Conservation (phyloP, 1,284 basidiomycete species). For the Apiotrichum domesticum region DNA sequence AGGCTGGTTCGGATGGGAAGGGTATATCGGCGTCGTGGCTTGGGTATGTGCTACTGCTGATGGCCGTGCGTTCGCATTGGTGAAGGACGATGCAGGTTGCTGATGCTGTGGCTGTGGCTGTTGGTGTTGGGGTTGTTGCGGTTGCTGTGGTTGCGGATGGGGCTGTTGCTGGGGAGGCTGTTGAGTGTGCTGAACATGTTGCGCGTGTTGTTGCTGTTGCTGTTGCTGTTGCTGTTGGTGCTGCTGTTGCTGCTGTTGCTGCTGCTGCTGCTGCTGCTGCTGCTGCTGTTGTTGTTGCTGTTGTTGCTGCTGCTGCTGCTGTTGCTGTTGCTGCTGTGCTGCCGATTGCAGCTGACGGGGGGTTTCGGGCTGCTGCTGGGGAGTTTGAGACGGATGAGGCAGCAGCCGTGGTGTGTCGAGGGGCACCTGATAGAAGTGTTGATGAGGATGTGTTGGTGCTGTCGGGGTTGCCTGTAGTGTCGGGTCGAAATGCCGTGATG, state of each 20-base stretch:
- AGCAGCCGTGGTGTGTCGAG: conserved; percentile 2
- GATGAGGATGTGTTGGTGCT: not conserved
- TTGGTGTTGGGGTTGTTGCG: conserved; percentile 6
- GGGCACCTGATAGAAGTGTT: conserved; percentile 3
- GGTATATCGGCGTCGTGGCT: not conserved
- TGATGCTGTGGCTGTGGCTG: conserved; percentile 6
- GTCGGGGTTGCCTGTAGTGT: not conserved
- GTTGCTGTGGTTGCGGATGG: not conserved
- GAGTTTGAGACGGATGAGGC: not conserved
- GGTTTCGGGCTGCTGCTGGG: not conserved
- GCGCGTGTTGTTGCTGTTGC: conserved; percentile 5
- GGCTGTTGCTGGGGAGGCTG: conserved; percentile 1
- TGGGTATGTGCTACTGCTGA: not conserved
- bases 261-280: conserved; percentile 1
- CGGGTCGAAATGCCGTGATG: not conserved
- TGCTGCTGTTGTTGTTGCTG: not conserved
- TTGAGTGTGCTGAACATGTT: conserved; percentile 7
- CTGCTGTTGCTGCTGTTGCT: not conserved
- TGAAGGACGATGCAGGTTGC: not conserved
- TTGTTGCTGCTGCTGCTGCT: conserved; percentile 2
- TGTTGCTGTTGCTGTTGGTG: not conserved
- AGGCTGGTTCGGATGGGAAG: not conserved
- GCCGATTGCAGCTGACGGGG: conserved; percentile 5
- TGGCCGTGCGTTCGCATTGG: not conserved
- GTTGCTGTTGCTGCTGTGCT: not conserved